Evolutionary conservation across 179 eudicot genomes (phyloP).

Genomic region (Heliamphora pulchella): DNA sequence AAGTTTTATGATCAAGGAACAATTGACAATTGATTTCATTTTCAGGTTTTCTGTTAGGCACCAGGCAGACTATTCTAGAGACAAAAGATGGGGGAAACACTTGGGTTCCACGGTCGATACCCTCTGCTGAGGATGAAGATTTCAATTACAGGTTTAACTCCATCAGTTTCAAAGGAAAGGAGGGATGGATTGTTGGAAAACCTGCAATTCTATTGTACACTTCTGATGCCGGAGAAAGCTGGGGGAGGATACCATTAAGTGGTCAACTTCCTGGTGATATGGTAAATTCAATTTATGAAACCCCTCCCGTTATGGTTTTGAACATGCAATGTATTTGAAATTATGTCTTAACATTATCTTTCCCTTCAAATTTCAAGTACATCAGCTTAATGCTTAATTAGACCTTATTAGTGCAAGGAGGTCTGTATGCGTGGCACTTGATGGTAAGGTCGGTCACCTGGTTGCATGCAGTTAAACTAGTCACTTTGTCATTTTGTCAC

Average conservation of each 20-base stretch:
- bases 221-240: conserved; percentile 75
- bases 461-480: not conserved
- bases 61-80: conserved; percentile 91
- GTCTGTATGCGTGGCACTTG: not conserved
- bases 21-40: conserved; percentile 21
- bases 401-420: not conserved
- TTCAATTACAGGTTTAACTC: conserved; percentile 90
- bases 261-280: conserved; percentile 95
- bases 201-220: conserved; percentile 89
- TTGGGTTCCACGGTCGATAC: conserved; percentile 71
- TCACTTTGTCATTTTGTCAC: not conserved
- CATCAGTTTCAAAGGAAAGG: conserved; percentile 86
- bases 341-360: not conserved
- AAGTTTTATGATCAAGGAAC: not conserved
- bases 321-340: not conserved
- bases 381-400: not conserved
- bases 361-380: not conserved
- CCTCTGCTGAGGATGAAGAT: conserved; percentile 94
- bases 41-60: conserved; percentile 83
- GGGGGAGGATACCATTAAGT: conserved; percentile 91
- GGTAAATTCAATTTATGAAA: conserved; percentile 30
- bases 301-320: conserved; percentile 2
- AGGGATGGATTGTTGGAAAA: conserved; percentile 96
- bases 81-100: conserved; percentile 82
- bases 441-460: not conserved